Percentiles rank a stretch among this genome's conserved stretches.
phyloP scores from a whole-genome alignment of 371 early-diverging fungal genomes.

The Lichtheimia hyalospora region DNA sequence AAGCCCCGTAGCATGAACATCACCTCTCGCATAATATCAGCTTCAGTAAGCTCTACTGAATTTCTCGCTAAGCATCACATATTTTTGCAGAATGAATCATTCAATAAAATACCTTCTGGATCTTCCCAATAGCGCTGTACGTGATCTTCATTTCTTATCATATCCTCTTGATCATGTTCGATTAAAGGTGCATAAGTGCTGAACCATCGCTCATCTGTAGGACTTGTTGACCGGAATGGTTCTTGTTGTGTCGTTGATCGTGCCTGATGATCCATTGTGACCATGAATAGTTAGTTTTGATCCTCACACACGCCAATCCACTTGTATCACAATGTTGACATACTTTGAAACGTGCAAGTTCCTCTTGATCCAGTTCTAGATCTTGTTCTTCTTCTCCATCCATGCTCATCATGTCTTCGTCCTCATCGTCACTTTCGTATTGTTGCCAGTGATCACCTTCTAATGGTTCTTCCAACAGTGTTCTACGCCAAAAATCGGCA shows the following conservation, averaged over 20 bases:
- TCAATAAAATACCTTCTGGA: too few species aligned
- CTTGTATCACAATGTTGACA: neutral
- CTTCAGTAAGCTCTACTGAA: slow-evolving; percentile 16
- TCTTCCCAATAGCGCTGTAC: neutral
- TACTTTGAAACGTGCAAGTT: neutral
- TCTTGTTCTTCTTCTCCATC: slow-evolving; percentile 16
- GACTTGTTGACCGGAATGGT: neutral
- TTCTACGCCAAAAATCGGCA: slow-evolving; percentile 18
- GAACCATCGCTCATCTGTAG: neutral
- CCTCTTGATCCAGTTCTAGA: slow-evolving; percentile 18
- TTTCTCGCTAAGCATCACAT: too few species aligned
- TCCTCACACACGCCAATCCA: neutral
- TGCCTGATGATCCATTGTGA: too few species aligned
- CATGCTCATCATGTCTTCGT: slow-evolving; percentile 8
- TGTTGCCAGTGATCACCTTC: slow-evolving; percentile 38
- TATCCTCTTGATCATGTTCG: neutral
- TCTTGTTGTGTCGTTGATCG: neutral
- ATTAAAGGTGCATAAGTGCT: neutral
- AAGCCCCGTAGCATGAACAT: slow-evolving; percentile 32
- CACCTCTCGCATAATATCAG: slow-evolving; percentile 29
- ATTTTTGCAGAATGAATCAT: too few species aligned
- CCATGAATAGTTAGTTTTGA: too few species aligned
- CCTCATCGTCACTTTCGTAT: slow-evolving; percentile 17
- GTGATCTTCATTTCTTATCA: too few species aligned
- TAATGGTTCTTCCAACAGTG: slow-evolving; percentile 29